Evolutionary conservation across 2,329 filamentous ascomycete genomes (phyloP).

Genomic region (Penicillium hordei): DNA sequence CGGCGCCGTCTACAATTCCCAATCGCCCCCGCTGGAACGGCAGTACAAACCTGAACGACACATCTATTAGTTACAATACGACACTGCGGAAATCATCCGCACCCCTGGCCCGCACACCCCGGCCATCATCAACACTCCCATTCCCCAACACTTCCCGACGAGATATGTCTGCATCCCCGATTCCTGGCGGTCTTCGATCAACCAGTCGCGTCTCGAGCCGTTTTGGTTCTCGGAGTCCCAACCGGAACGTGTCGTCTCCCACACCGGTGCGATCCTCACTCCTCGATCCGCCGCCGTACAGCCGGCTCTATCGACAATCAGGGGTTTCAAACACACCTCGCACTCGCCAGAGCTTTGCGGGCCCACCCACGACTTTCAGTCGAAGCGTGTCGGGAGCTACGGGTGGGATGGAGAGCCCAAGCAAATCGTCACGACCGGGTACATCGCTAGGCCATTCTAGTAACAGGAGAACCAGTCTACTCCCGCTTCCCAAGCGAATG

Average conservation of each 20-base stretch:
- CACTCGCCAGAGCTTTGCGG: slow-evolving; percentile 42
- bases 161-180: slow-evolving; percentile 44
- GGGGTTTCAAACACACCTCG: slow-evolving; percentile 34
- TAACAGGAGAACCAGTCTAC: slow-evolving; percentile 41
- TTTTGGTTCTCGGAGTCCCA: slow-evolving; percentile 35
- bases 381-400: slow-evolving; percentile 29
- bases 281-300: slow-evolving; percentile 45
- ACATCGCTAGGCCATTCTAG: slow-evolving; percentile 42
- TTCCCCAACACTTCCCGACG: slow-evolving; percentile 44
- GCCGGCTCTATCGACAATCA: slow-evolving; percentile 37
- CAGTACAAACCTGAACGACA: slow-evolving; percentile 63
- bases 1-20: slow-evolving; percentile 45
- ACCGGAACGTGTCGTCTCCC: slow-evolving; percentile 29
- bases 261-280: slow-evolving; percentile 28
- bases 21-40: slow-evolving; percentile 71
- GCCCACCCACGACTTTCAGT: slow-evolving; percentile 28
- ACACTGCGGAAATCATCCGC: slow-evolving; percentile 40
- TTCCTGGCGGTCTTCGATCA: slow-evolving; percentile 30
- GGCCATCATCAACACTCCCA: slow-evolving; percentile 44
- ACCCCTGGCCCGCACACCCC: slow-evolving; percentile 28
- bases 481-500: slow-evolving; percentile 39
- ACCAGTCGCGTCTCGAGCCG: slow-evolving; percentile 37
- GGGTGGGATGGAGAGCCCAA: slow-evolving; percentile 27
- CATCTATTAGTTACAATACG: slow-evolving; percentile 68
- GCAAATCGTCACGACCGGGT: slow-evolving; percentile 36